Conservation (phyloP, 768 basidiomycete species). For the Hemileccinum rubropunctum region DNA sequence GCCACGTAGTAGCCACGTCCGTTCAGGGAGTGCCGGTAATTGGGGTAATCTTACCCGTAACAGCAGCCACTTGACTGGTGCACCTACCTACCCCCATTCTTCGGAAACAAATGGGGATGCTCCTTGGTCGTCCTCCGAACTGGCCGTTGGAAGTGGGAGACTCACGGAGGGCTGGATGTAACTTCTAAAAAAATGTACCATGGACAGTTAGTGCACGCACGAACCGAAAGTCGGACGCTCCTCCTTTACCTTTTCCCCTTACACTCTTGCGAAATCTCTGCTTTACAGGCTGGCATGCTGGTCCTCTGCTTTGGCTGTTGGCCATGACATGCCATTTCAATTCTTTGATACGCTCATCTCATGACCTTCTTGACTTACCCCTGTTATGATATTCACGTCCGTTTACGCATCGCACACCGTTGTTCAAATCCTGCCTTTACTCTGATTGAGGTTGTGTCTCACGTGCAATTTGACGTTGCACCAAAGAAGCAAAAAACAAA, state of each 20-base stretch:
- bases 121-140: slow-evolving; percentile 58
- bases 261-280: slow-evolving; percentile 4
- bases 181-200: slow-evolving; percentile 8
- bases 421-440: slow-evolving; percentile 46
- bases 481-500: neutral
- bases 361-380: slow-evolving; percentile 35
- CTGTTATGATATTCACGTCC: slow-evolving; percentile 39
- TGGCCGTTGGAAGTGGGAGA: slow-evolving; percentile 48
- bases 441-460: slow-evolving; percentile 38
- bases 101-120: slow-evolving; percentile 52
- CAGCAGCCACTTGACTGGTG: slow-evolving; percentile 47
- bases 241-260: slow-evolving; percentile 18
- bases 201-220: slow-evolving; percentile 1
- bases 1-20: slow-evolving; percentile 58
- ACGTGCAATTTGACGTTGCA: slow-evolving; percentile 14
- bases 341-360: slow-evolving; percentile 25
- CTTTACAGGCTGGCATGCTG: slow-evolving; percentile 6
- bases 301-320: slow-evolving; percentile 8
- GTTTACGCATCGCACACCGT: slow-evolving; percentile 19
- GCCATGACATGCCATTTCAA: slow-evolving; percentile 20
- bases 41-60: slow-evolving; percentile 65
- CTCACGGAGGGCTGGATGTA: slow-evolving; percentile 51
- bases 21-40: slow-evolving; percentile 79
- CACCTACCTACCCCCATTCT: slow-evolving; percentile 52
- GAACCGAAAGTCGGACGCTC: slow-evolving; percentile 42